These are phyloP conservation scores for Daldinia sp. DNA, from an alignment of 2,329 filamentous ascomycete genomes.

Conservation along the genomic window DNA sequence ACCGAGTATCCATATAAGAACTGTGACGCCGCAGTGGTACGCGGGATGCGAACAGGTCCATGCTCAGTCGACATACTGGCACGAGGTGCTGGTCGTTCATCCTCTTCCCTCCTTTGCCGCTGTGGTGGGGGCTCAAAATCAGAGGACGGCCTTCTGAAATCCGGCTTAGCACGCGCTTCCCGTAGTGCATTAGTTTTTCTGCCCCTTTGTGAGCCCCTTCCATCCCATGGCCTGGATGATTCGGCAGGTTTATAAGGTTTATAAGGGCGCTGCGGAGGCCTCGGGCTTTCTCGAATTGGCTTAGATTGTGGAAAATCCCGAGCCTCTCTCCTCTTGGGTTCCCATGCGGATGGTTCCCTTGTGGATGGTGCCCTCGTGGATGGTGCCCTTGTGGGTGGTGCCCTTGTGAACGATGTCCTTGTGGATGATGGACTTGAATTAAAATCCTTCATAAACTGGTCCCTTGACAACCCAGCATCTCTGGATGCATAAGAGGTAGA, in stretches of 20 bases:
- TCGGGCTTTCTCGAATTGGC: no score
- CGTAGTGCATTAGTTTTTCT: no score
- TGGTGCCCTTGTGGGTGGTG: background rate
- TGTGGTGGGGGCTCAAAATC: slow-evolving; percentile 13
- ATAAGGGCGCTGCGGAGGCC: no score
- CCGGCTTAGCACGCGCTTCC: background rate
- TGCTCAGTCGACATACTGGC: slow-evolving; percentile 21
- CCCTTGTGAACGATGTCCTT: background rate
- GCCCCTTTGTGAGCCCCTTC: background rate
- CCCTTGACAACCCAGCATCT: slow-evolving; percentile 18
- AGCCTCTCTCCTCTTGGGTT: no score
- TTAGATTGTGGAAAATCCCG: no score
- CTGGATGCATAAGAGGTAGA: background rate
- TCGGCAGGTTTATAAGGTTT: no score
- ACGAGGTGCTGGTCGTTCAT: slow-evolving; percentile 25
- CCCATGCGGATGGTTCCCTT: no score
- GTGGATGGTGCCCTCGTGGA: background rate
- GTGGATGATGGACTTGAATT: slow-evolving; percentile 14
- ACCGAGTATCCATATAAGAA: slow-evolving; percentile 89
- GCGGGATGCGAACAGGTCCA: slow-evolving; percentile 55
- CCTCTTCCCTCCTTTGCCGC: slow-evolving; percentile 5
- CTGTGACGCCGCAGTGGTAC: slow-evolving; percentile 88
- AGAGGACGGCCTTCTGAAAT: background rate
- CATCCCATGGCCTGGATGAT: background rate
- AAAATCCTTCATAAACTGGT: slow-evolving; percentile 37